Conservation (phyloP, 2,329 filamentous ascomycete species). For the Aspergillus carbonarius region DNA sequence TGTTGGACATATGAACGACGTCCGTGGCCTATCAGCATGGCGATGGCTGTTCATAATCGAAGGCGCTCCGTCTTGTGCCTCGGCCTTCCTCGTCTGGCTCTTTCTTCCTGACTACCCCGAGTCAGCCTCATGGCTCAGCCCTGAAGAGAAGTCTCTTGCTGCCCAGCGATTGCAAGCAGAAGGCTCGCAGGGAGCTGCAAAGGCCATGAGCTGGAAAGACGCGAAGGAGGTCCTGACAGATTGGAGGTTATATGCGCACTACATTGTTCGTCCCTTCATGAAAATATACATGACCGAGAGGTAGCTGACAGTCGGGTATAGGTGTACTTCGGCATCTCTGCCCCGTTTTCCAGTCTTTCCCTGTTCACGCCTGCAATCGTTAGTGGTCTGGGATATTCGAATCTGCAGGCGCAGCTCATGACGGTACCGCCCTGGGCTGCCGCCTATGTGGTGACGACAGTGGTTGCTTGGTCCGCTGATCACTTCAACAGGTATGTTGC, state of each 20-base stretch:
- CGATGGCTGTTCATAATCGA: constrained; percentile 52
- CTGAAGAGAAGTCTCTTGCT: constrained; percentile 46
- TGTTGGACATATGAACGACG: constrained; percentile 40
- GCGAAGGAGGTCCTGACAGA: constrained; percentile 50
- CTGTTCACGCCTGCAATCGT: constrained; percentile 66
- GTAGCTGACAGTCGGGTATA: constrained; percentile 20
- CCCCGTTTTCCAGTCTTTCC: constrained; percentile 60
- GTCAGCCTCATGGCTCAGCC: constrained; percentile 46
- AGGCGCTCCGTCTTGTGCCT: constrained; percentile 40
- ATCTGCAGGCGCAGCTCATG: constrained; percentile 63
- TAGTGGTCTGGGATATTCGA: constrained; percentile 55
- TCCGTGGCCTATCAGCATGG: constrained; percentile 42
- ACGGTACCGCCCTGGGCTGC: constrained; percentile 66
- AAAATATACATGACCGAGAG: background rate
- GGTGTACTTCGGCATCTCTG: constrained; percentile 54
- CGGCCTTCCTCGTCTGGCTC: constrained; percentile 45
- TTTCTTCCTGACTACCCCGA: constrained; percentile 53
- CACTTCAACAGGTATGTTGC: constrained; percentile 40
- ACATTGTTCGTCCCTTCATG: constrained; percentile 30
- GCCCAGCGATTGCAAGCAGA: constrained; percentile 43
- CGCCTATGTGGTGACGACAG: constrained; percentile 54
- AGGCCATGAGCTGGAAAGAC: constrained; percentile 49
- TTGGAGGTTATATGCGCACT: constrained; percentile 55
- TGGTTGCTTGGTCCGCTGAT: constrained; percentile 62
- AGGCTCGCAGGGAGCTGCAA: constrained; percentile 36